Base-by-base conservation (phyloP, 345 rosid species). In the Kandelia obovata region DNA sequence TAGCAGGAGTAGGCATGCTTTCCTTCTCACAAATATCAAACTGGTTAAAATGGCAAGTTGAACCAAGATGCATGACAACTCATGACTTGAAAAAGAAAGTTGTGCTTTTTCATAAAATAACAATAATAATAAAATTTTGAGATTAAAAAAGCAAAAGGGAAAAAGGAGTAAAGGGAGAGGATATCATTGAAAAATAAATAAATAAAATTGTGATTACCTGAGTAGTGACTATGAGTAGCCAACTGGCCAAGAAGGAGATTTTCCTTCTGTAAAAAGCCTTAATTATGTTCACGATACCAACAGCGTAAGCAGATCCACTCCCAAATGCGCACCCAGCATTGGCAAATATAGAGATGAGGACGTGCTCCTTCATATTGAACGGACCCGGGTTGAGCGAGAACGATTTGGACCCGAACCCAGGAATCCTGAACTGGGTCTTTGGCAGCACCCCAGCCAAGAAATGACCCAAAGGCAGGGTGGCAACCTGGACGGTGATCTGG, bases 251-350 rank as follows among this genome's bases (percentile, higher is more conserved):
- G 79, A 92, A 92, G 8, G 92, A 80, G 26, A 92, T 90, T 6
- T 70, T 83, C 70, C 87, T 71, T 6, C 72, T 23, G 60, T 92
- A 92, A 68, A 90, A 90, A 6, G 85, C 95, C 81, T 87, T 90
- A 51, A 90, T 87, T 10, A 92, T 92, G 7, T 76, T 88, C 11
- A 90, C 87, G 7, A 92, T 90, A 25, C 89, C 78, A 26, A 92
- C 87, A 4, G 91, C 90, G 64, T 82, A 92, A 35, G 96, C 82
- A 32, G 89, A 79, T 30, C 95, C 92, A 57, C 53, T 64, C 20
- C 96, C 95, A 73, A 92, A 92, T 1, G 94, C 98, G 63, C 84
- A 84, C 19, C 98, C 98, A 17, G 96, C 98, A 28, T 90, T 92
- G 1, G 96, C 96, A 58, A 92, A 92, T 5, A 92, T 87, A 0